Conservation (phyloP, 257 asterid genomes). For the Salvia splendens region DNA sequence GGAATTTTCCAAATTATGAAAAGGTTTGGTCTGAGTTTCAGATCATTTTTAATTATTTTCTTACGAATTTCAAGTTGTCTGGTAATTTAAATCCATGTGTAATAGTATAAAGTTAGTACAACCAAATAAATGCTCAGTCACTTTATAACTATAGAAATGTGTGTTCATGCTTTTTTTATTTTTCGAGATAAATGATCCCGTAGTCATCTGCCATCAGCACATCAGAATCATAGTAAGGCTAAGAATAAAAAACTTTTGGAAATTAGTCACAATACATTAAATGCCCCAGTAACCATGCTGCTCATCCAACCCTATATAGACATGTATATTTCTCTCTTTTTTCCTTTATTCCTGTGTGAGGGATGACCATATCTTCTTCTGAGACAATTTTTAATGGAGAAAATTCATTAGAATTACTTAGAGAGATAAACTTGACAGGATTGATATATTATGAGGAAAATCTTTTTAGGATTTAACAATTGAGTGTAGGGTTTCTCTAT, state of each 20-base stretch:
- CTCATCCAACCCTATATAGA: too few species aligned
- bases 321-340: neutral
- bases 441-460: neutral
- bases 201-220: neutral
- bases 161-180: neutral
- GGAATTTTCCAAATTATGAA: slow-evolving; percentile 12
- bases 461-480: neutral
- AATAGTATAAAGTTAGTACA: too few species aligned
- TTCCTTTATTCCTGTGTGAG: neutral
- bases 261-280: too few species aligned
- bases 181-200: neutral
- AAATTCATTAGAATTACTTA: neutral
- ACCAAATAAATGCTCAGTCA: neutral
- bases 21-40: slow-evolving; percentile 2
- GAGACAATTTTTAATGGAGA: too few species aligned
- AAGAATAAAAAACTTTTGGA: too few species aligned
- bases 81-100: too few species aligned
- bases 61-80: slow-evolving; percentile 4
- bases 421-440: neutral
- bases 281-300: too few species aligned
- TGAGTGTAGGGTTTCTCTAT: neutral
- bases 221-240: too few species aligned
- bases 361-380: neutral
- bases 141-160: neutral
- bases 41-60: slow-evolving; percentile 12